Conservation (phyloP, 495 filamentous ascomycete species). For the Lentithecium fluviatile region DNA sequence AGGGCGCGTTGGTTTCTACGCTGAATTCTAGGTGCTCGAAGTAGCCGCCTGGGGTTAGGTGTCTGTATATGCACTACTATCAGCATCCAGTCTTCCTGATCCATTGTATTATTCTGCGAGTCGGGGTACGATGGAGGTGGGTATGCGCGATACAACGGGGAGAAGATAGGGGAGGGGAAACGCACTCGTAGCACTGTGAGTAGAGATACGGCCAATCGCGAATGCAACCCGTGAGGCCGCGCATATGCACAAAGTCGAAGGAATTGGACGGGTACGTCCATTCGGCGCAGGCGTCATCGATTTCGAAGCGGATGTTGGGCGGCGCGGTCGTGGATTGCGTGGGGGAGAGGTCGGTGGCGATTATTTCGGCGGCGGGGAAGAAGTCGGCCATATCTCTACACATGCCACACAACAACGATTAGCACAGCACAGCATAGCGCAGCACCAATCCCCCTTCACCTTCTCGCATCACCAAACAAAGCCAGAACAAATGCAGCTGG, state of each 20-base stretch:
- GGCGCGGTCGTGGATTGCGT: slow-evolving; percentile 29
- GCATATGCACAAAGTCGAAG: slow-evolving; percentile 38
- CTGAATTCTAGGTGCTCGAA: slow-evolving; percentile 34
- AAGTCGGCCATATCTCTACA: slow-evolving; percentile 35
- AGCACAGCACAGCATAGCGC: too few species aligned
- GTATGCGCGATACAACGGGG: neutral
- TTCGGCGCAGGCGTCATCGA: slow-evolving; percentile 33
- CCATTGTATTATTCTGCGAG: too few species aligned
- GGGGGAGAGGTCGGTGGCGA: slow-evolving; percentile 34
- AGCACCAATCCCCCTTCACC: too few species aligned
- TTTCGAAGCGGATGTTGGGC: slow-evolving; percentile 38
- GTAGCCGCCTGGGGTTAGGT: slow-evolving; percentile 32
- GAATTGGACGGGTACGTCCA: slow-evolving; percentile 33
- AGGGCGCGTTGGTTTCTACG: slow-evolving; percentile 15
- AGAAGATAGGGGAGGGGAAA: slow-evolving; percentile 8
- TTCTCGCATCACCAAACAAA: too few species aligned
- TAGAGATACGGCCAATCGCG: slow-evolving; percentile 31
- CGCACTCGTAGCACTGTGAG: slow-evolving; percentile 21
- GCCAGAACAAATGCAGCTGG: neutral
- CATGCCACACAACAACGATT: neutral
- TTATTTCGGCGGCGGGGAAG: slow-evolving; percentile 31
- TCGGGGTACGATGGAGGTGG: neutral
- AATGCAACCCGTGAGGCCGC: slow-evolving; percentile 31
- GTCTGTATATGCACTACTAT: slow-evolving; percentile 9
- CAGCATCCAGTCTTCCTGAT: neutral